Base-by-base conservation (phyloP, 1,139 yeast species). In the Geotrichum carabidarum region DNA sequence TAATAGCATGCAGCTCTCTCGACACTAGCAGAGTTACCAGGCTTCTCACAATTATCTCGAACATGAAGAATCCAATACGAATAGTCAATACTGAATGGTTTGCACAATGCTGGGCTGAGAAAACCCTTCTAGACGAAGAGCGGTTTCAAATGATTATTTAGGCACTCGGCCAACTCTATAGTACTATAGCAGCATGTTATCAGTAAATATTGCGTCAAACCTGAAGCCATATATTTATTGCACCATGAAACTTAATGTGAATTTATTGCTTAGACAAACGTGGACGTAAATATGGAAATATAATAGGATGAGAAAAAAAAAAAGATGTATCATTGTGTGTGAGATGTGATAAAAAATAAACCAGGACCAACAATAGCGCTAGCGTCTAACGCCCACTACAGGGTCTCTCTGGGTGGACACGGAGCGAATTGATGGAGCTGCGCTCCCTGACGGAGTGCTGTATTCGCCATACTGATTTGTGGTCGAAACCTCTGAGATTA, bases 11-110 rank as follows among this genome's bases (percentile, higher is more conserved):
- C 34, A 38, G 45, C 18, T 12, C 47, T 4, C 22, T 43, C 4
- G 51, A 44, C 34, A 48, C 40, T 8, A 35, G 57, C 8, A 22
- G 62, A 31, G 49, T 54, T 12, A 15, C 38, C 8, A 47, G 48
- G 17, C 17, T 59, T 9, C 53, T 53, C 1, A 48, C 51, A 8
- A 47, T 44, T 4, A 53, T 53, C 34, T 30, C 59, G 17, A 54
- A 46, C 46, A 51, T 40, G 27, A 46, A 48, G 15, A 22, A 15
- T 30, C 48, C 57, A 50, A 54, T 52, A 11, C 57, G 62, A 7
- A 55, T 66, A 9, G 69, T 68, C 2, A 50, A 59, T 2, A 47
- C 61, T 9, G 48, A 53, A 0, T 67, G 72, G 71, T 54, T 70
- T 11, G 9, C 43, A 32, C 53, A 57, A n/a, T 51, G 65, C 55